Conservation (phyloP, 768 basidiomycete genomes). For the Serendipita sp. region DNA sequence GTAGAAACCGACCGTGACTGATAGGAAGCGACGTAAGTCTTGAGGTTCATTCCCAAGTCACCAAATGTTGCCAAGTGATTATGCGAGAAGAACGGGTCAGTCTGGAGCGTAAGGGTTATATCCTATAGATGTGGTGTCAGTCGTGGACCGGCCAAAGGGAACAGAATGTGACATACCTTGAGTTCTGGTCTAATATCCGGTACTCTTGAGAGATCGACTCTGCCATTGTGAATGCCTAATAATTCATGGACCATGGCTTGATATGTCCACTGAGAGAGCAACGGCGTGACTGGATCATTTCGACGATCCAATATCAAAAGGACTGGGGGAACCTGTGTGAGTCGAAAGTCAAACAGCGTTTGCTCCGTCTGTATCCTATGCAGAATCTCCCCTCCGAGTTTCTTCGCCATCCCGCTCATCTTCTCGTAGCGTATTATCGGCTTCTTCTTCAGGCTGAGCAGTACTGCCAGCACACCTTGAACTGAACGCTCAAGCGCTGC, state of each 20-base stretch:
- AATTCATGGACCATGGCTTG: conserved; percentile 99
- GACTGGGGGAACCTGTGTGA: conserved; percentile 74
- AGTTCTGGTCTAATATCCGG: conserved; percentile 80
- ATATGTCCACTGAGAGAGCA: conserved; percentile 97
- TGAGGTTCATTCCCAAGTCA: conserved; percentile 81
- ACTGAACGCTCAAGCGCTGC: conserved; percentile 61
- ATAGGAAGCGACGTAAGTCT: conserved; percentile 87
- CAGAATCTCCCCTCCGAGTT: conserved; percentile 72
- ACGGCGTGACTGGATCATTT: conserved; percentile 92
- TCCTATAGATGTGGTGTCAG: conserved; percentile 36
- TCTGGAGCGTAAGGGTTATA: conserved; percentile 77
- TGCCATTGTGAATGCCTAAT: conserved; percentile 81
- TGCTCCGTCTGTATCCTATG: conserved; percentile 68
- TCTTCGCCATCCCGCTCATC: conserved; percentile 85
- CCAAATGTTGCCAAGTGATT: conserved; percentile 90
- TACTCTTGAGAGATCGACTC: conserved; percentile 69
- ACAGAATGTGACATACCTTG: conserved; percentile 32
- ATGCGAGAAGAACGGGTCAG: conserved; percentile 86
- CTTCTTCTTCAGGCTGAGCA: conserved; percentile 91
- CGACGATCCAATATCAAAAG: conserved; percentile 85
- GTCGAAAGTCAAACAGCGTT: conserved; percentile 79
- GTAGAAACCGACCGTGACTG: conserved; percentile 67
- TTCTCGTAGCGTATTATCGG: conserved; percentile 87
- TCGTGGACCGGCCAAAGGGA: background rate
- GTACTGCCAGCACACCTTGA: conserved; percentile 66